These are phyloP conservation scores for Aspergillus niger DNA, from an alignment of 2,329 filamentous ascomycete genomes.

Conservation along the genomic window DNA sequence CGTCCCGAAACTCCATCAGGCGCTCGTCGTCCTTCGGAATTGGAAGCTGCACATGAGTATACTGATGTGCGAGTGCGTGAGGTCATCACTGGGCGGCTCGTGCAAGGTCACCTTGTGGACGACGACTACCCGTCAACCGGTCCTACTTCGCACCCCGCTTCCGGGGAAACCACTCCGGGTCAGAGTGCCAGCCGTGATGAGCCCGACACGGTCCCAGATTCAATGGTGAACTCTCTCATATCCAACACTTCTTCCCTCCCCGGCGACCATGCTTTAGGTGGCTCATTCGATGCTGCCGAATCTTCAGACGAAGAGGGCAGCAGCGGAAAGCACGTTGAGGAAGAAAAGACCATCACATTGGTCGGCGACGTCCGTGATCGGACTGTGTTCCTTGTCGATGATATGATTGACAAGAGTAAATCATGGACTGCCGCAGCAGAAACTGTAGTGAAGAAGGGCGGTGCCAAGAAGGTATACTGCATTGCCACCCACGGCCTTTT, in stretches of 20 bases:
- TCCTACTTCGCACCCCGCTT: constrained; percentile 63
- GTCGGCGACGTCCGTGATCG: constrained; percentile 89
- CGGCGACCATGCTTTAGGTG: constrained; percentile 72
- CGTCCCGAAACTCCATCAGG: constrained; percentile 41
- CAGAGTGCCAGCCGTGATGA: constrained; percentile 52
- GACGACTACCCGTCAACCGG: constrained; percentile 84
- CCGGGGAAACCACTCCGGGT: constrained; percentile 56
- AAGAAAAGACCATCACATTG: constrained; percentile 96
- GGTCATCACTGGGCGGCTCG: constrained; percentile 85
- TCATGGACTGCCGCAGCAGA: constrained; percentile 98
- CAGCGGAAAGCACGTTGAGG: constrained; percentile 62
- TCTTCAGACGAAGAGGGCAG: constrained; percentile 83
- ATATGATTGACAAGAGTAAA: constrained; percentile 97
- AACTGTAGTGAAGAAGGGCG: constrained; percentile 89
- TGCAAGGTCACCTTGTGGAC: constrained; percentile 93
- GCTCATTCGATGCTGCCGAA: constrained; percentile 78
- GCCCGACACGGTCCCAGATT: constrained; percentile 65
- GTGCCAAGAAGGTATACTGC: constrained; percentile 92
- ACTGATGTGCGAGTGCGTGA: constrained; percentile 82
- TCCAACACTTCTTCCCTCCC: constrained; percentile 77
- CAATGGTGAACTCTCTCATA: constrained; percentile 79
- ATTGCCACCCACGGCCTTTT: constrained; percentile 97
- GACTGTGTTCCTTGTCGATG: constrained; percentile 91
- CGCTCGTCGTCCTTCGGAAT: constrained; percentile 46
- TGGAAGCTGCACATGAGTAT: constrained; percentile 57